phyloP scores from a whole-genome alignment of 164 flowering plant genomes.

The Vitis vinifera region ASM3070453v1 NC_081812.1:13119001-13119500 shows the following conservation, averaged over 20 bases:
- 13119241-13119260: background rate
- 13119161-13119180: conserved; percentile 57
- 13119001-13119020: background rate
- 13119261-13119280: background rate
- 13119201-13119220: conserved; percentile 52
- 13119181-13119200: conserved; percentile 59
- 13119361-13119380: no score
- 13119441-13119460: no score
- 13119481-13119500: no score
- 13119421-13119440: no score
- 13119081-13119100: conserved; percentile 32
- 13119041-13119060: background rate
- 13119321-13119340: no score
- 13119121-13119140: conserved; percentile 54
- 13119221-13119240: conserved; percentile 49
- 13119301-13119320: no score
- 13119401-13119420: no score
- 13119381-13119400: no score
- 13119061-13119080: no score
- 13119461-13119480: no score
- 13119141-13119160: conserved; percentile 45
- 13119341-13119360: no score
- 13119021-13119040: background rate
- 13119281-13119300: no score
- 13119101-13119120: conserved; percentile 29